Percentiles rank a stretch among this genome's conserved stretches.
Evolutionary conservation across 2,329 filamentous ascomycete genomes (phyloP).

Genomic region (Epichloe coenophiala): DNA sequence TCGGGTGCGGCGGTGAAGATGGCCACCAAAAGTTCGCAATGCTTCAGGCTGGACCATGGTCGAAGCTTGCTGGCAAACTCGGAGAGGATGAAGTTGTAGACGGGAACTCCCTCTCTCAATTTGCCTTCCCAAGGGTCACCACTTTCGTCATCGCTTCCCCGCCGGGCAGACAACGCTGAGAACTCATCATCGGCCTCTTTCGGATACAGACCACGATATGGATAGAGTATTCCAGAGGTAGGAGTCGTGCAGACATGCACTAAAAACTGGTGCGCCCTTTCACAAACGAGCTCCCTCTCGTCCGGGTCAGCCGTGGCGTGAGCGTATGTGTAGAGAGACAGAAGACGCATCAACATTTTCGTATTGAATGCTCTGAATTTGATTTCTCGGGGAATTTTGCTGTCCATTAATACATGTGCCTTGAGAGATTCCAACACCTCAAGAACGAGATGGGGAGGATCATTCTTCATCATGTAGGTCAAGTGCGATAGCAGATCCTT

Average conservation of each 20-base stretch:
- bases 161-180: slow-evolving; percentile 11
- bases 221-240: slow-evolving; percentile 59
- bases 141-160: slow-evolving; percentile 30
- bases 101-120: slow-evolving; percentile 51
- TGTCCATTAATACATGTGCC: slow-evolving; percentile 59
- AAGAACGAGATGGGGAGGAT: slow-evolving; percentile 59
- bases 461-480: slow-evolving; percentile 64
- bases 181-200: slow-evolving; percentile 44
- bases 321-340: slow-evolving; percentile 54
- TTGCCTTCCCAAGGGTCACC: slow-evolving; percentile 56
- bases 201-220: slow-evolving; percentile 75
- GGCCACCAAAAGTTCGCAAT: slow-evolving; percentile 66
- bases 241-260: slow-evolving; percentile 60
- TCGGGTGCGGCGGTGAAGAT: slow-evolving; percentile 78
- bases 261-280: slow-evolving; percentile 63
- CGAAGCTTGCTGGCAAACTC: slow-evolving; percentile 67
- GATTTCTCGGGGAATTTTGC: slow-evolving; percentile 52
- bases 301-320: slow-evolving; percentile 30
- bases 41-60: slow-evolving; percentile 68
- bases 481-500: slow-evolving; percentile 72
- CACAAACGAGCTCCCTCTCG: slow-evolving; percentile 39
- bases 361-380: slow-evolving; percentile 69
- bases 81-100: slow-evolving; percentile 68
- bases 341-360: slow-evolving; percentile 57
- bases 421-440: slow-evolving; percentile 64